These are phyloP conservation scores for Claviceps sorghi DNA, from an alignment of 2,329 filamentous ascomycete species.

Conservation along the genomic window DNA sequence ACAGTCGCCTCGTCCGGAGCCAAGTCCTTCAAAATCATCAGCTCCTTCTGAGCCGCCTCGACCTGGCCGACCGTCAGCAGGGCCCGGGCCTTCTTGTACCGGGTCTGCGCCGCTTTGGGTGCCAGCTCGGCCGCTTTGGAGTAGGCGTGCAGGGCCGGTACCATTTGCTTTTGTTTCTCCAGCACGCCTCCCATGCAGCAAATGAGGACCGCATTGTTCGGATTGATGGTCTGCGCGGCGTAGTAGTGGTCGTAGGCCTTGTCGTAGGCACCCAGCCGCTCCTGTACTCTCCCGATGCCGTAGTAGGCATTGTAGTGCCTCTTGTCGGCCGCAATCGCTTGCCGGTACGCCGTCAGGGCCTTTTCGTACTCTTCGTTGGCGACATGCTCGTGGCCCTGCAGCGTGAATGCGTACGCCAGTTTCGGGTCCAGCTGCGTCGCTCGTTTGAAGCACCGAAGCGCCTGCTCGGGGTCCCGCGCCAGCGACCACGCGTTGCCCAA, in stretches of 20 bases:
- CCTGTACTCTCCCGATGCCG: slow-evolving; percentile 68
- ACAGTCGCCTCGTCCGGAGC: slow-evolving; percentile 92
- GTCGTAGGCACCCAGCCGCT: slow-evolving; percentile 80
- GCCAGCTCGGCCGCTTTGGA: slow-evolving; percentile 69
- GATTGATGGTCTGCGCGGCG: slow-evolving; percentile 77
- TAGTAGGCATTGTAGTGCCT: slow-evolving; percentile 99
- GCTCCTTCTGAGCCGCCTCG: slow-evolving; percentile 61
- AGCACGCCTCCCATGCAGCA: slow-evolving; percentile 84
- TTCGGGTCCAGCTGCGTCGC: slow-evolving; percentile 80
- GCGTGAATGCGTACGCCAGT: slow-evolving; percentile 89
- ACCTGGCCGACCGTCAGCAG: slow-evolving; percentile 62
- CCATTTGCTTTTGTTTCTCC: slow-evolving; percentile 74
- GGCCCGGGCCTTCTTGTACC: slow-evolving; percentile 85
- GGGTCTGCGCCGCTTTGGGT: slow-evolving; percentile 65
- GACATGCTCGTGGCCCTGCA: slow-evolving; percentile 92
- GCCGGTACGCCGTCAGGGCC: slow-evolving; percentile 72
- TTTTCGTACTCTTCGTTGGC: slow-evolving; percentile 96
- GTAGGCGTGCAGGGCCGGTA: slow-evolving; percentile 68
- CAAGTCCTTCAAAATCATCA: slow-evolving; percentile 78
- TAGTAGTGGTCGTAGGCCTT: slow-evolving; percentile 87
- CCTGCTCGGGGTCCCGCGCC: slow-evolving; percentile 84
- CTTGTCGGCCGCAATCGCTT: slow-evolving; percentile 70
- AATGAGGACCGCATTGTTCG: slow-evolving; percentile 80
- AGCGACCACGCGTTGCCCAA: slow-evolving; percentile 91
- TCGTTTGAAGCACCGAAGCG: slow-evolving; percentile 83